A percentile compares a stretch with the other conserved stretches of the same genome.
These are phyloP conservation scores for Cytospora schulzeri DNA, from an alignment of 2,329 filamentous ascomycete genomes.

Conservation along the genomic window DNA sequence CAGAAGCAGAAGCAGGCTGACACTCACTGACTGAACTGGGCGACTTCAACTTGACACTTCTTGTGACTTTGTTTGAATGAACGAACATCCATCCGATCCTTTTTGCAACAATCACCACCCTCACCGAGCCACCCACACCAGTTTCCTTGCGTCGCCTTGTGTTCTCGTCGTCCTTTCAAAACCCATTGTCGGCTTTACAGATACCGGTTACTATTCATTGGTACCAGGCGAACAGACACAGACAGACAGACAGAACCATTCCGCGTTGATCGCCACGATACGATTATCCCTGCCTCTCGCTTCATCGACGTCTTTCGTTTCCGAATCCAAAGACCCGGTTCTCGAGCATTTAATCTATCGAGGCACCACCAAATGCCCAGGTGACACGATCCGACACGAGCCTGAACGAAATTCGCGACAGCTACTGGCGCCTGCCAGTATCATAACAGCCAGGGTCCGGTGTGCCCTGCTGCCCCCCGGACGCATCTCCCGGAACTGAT, in stretches of 20 bases:
- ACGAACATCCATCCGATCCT: neutral
- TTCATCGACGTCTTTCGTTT: slow-evolving; percentile 3
- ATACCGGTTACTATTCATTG: slow-evolving; percentile 8
- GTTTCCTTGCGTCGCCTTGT: slow-evolving; percentile 13
- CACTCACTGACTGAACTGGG: neutral
- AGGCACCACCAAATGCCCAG: slow-evolving; percentile 15
- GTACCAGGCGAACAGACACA: slow-evolving; percentile 1
- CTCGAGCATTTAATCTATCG: neutral
- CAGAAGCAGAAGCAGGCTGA: neutral
- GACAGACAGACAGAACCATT: neutral
- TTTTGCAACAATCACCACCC: slow-evolving; percentile 16
- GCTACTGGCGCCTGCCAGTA: slow-evolving; percentile 23
- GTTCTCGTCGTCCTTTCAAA: neutral
- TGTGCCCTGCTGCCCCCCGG: slow-evolving; percentile 7
- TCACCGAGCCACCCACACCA: neutral
- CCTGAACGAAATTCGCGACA: slow-evolving; percentile 16
- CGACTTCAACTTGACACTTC: neutral
- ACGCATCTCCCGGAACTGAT: neutral
- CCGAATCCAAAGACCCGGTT: slow-evolving; percentile 1
- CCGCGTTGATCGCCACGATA: slow-evolving; percentile 21
- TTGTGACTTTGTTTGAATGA: neutral
- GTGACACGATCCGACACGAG: slow-evolving; percentile 5
- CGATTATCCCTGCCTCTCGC: slow-evolving; percentile 17
- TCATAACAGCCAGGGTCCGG: slow-evolving; percentile 16
- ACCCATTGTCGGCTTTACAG: slow-evolving; percentile 5